Evolutionary conservation across 441 rosid genomes (phyloP).

Genomic region (Gossypium laxum): DNA sequence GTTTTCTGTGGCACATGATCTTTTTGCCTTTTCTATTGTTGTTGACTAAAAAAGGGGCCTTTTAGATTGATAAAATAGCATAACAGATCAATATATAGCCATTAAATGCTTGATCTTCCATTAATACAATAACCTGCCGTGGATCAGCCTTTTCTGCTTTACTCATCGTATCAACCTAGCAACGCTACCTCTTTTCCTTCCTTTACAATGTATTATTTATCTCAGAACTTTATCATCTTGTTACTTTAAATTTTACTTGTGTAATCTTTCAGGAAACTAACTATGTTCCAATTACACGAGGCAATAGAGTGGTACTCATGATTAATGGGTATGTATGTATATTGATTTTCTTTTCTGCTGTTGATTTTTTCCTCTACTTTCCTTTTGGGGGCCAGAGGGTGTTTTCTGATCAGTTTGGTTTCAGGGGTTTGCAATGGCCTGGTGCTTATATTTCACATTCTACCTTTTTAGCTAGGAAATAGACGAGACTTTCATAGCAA

Average conservation of each 20-base stretch:
- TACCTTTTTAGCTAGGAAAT: background rate
- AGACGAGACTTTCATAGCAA: background rate
- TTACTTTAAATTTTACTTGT: background rate
- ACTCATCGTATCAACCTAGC: background rate
- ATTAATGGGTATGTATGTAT: constrained; percentile 66
- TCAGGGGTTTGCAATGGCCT: background rate
- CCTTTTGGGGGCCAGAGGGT: background rate
- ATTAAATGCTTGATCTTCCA: background rate
- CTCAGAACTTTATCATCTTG: background rate
- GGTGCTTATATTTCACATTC: background rate
- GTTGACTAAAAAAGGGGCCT: background rate
- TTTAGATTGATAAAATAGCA: background rate
- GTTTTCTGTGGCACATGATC: background rate
- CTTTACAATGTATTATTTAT: background rate
- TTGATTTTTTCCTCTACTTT: background rate
- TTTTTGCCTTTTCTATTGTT: background rate
- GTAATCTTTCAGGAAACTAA: constrained; percentile 68
- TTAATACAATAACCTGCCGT: background rate
- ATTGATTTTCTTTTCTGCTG: background rate
- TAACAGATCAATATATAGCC: background rate
- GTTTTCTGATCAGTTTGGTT: background rate
- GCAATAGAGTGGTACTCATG: constrained; percentile 88
- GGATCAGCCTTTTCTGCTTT: background rate
- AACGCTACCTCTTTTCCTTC: background rate
- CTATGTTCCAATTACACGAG: constrained; percentile 87